phyloP scores from a whole-genome alignment of 371 early-diverging fungal species.

The Mortierella sp. region DNA sequence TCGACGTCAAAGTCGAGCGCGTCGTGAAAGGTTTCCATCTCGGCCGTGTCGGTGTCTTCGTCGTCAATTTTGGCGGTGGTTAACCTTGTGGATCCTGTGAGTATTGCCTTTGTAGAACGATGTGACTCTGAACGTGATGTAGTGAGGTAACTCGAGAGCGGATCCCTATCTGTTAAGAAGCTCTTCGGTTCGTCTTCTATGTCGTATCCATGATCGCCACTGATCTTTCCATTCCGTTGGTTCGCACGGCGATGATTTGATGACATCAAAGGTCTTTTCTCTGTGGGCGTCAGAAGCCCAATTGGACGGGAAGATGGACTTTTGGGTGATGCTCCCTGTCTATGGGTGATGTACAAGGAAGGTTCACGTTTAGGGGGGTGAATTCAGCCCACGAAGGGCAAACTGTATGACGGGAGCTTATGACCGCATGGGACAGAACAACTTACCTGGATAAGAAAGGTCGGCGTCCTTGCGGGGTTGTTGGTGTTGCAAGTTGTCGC shows the following conservation, averaged over 20 bases:
- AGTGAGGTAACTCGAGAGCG: constrained; percentile 27
- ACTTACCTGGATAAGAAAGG: neutral
- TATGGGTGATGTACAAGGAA: neutral
- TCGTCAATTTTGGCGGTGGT: constrained; percentile 4
- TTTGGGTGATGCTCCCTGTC: too few species aligned
- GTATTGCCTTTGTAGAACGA: neutral
- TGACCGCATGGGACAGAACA: neutral
- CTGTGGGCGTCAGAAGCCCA: neutral
- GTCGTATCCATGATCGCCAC: constrained; percentile 20
- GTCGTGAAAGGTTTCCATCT: constrained; percentile 31
- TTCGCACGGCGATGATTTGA: neutral
- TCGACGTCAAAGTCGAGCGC: constrained; percentile 10
- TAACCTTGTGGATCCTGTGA: neutral
- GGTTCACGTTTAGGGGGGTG: neutral
- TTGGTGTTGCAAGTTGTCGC: constrained; percentile 1
- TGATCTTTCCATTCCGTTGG: neutral
- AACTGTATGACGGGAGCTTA: neutral
- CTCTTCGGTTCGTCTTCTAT: neutral
- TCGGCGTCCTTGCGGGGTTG: neutral
- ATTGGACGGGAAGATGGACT: neutral
- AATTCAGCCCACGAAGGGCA: neutral
- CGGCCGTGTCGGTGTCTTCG: constrained; percentile 3
- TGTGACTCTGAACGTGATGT: neutral
- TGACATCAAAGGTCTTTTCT: neutral
- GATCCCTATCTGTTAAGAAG: constrained; percentile 19